Evolutionary conservation across 2,329 filamentous ascomycete genomes (phyloP).

Genomic region (Neobulgaria alba): DNA sequence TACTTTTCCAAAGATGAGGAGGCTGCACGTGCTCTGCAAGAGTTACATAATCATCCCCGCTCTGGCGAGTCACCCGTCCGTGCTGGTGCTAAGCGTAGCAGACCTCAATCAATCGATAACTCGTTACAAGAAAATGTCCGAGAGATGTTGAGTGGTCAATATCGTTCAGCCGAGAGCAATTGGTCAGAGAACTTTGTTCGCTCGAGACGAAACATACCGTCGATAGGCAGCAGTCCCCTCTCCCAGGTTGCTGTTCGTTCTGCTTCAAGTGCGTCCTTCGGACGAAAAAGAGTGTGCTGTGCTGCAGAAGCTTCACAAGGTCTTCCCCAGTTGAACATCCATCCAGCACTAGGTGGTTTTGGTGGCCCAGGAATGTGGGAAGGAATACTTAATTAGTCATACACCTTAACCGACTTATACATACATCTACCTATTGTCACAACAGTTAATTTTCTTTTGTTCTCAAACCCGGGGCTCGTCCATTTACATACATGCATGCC

Average conservation of each 20-base stretch:
- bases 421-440: conserved; percentile 14
- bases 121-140: conserved; percentile 56
- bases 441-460: conserved; percentile 12
- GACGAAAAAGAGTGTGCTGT: conserved; percentile 60
- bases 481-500: conserved; percentile 3
- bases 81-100: conserved; percentile 48
- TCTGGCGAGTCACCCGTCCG: conserved; percentile 31
- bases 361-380: conserved; percentile 59
- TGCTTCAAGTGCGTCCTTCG: conserved; percentile 34
- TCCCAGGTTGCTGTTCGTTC: conserved; percentile 35
- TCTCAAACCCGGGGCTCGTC: conserved; percentile 7
- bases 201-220: too few relatives aligned
- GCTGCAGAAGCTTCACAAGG: conserved; percentile 46
- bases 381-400: conserved; percentile 43
- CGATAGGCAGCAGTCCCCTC: conserved; percentile 31
- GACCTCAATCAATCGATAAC: conserved; percentile 49
- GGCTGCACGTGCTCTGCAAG: conserved; percentile 50
- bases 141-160: conserved; percentile 43
- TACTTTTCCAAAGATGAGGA: conserved; percentile 34
- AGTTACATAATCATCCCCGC: conserved; percentile 47
- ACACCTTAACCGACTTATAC: conserved; percentile 36
- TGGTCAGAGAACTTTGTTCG: conserved; percentile 24
- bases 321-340: conserved; percentile 39
- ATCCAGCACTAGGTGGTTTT: conserved; percentile 41
- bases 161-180: conserved; percentile 12